Evolutionary conservation across 257 asterid genomes (phyloP).

Genomic region (Capsicum chinense): DNA sequence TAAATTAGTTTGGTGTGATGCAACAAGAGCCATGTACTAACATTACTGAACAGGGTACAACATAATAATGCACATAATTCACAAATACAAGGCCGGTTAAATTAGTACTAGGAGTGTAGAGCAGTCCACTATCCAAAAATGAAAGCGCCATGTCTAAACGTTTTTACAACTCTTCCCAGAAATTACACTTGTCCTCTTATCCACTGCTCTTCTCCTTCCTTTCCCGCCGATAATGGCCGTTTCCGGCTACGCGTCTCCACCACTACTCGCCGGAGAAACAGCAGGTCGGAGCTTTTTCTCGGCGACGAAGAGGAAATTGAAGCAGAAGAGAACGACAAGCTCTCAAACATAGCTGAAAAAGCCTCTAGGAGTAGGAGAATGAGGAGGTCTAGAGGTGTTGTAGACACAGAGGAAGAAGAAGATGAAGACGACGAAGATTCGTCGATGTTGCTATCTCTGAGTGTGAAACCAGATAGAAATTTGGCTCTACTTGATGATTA

Average conservation of each 20-base stretch:
- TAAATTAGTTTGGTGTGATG: neutral
- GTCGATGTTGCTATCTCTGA: constrained; percentile 62
- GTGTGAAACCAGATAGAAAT: constrained; percentile 80
- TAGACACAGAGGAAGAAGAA: constrained; percentile 33
- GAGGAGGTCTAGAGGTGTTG: constrained; percentile 5
- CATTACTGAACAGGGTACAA: neutral
- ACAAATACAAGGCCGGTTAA: neutral
- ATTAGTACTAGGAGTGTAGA: neutral
- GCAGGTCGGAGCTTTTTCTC: constrained; percentile 34
- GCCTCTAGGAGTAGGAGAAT: constrained; percentile 35
- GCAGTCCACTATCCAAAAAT: constrained; percentile 9
- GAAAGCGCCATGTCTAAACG: constrained; percentile 16
- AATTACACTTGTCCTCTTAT: neutral
- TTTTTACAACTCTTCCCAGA: neutral
- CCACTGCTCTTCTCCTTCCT: neutral
- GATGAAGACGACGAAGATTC: constrained; percentile 43
- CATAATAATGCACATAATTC: neutral
- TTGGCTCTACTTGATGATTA: constrained; percentile 78
- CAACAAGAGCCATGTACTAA: neutral
- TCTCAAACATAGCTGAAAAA: constrained; percentile 4
- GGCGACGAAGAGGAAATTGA: constrained; percentile 33
- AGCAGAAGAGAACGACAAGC: constrained; percentile 24
- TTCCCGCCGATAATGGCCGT: constrained; percentile 6
- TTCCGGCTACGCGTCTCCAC: neutral
- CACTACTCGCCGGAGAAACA: constrained; percentile 25